Evolutionary conservation across 2,329 filamentous ascomycete genomes (phyloP), one percentile per base, ranked within the genome.

Genomic region (Cladosporium sp.): DNA sequence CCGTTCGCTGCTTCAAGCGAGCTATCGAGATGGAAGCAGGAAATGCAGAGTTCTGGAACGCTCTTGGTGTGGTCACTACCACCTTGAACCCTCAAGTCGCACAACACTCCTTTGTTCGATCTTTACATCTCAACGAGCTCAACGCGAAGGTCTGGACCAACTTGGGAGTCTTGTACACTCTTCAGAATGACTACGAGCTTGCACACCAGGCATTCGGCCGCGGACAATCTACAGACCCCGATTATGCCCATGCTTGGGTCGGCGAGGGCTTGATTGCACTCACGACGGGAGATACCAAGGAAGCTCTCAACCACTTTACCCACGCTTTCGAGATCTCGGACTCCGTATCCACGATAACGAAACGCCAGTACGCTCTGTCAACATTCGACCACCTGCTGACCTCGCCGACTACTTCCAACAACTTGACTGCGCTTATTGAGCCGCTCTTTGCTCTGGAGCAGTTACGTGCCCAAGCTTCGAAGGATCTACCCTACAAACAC

Each of bases 21-120:
- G 91, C 95, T 0, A 99, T 99, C 69, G 95, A 98, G 78, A 84
- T 97, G 1, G 96, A 99, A 77, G 91, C 93, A 7, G 91, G 93
- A 60, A 99, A 98, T 74, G 83, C 92, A 0, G 94, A 98, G 70
- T 98, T 98, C 77, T 99, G 95, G 95, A 98, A 98, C 74, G 90
- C 95, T 0, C 84, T 99, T 2, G 95, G 94, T 58, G 92, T 98
- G 3, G 92, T 91, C 28, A 97, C 95, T 2, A 93, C 92, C 68
- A 87, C 88, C 54, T 84, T 97, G 70, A 97, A 91, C 73, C 90
- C 93, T 0, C 88, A 90, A 65, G 91, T 99, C 1, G 89, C 95
- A 0, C 95, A 99, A 76, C 96, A 99, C 76, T 88, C 95, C 0
- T 94, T 99, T 72, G 90, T 97, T 14, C 86, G 96, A 70, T 97